Evolutionary conservation across 2,329 filamentous ascomycete species (phyloP).

Genomic region (Sclerotinia minor): DNA sequence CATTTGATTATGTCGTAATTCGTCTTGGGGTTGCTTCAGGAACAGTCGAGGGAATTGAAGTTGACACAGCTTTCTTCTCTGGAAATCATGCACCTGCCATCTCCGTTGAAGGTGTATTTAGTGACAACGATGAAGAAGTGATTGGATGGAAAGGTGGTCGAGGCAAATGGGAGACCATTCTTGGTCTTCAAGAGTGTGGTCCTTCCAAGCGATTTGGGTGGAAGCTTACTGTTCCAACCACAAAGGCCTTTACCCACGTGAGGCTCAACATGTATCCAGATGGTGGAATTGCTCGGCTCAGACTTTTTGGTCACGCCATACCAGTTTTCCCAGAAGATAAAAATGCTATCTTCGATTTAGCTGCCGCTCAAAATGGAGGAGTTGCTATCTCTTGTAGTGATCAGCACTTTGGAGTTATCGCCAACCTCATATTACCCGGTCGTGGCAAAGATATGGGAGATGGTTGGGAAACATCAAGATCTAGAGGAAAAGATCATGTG

Average conservation of each 20-base stretch:
- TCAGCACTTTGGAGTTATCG: constrained; percentile 80
- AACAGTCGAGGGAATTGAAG: constrained; percentile 70
- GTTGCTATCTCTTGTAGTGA: constrained; percentile 76
- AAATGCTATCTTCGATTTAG: constrained; percentile 70
- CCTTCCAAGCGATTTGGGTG: constrained; percentile 73
- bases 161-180: constrained; percentile 70
- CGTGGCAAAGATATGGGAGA: constrained; percentile 84
- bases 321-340: constrained; percentile 71
- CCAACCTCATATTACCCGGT: constrained; percentile 77
- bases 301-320: constrained; percentile 73
- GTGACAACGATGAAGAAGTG: constrained; percentile 64
- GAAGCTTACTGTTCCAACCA: constrained; percentile 59
- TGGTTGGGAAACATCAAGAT: constrained; percentile 82
- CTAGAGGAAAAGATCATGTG: constrained; percentile 67
- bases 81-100: constrained; percentile 81
- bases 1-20: constrained; percentile 68
- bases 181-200: constrained; percentile 69
- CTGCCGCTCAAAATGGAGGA: constrained; percentile 75
- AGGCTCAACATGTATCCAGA: constrained; percentile 83
- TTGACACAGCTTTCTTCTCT: constrained; percentile 79
- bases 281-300: constrained; percentile 78
- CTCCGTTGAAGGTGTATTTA: constrained; percentile 75
- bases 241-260: constrained; percentile 75
- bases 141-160: constrained; percentile 58
- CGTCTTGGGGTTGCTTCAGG: constrained; percentile 69